phyloP scores from a whole-genome alignment of 768 basidiomycete species.

The Botryobasidium botryosum region DNA sequence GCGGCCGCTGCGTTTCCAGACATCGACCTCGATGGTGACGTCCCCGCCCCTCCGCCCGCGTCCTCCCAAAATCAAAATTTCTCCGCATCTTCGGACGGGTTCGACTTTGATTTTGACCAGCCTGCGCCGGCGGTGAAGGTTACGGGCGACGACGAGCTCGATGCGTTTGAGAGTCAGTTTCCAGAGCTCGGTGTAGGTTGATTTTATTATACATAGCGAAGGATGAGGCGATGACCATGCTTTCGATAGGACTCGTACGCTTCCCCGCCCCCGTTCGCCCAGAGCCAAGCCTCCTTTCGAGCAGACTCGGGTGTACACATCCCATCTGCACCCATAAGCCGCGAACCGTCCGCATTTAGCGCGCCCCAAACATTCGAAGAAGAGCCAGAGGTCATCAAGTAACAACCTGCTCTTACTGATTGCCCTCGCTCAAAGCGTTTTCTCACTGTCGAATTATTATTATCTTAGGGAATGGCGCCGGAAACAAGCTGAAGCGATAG shows the following conservation, averaged over 20 bases:
- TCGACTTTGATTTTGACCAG: slow-evolving; percentile 40
- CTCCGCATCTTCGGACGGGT: slow-evolving; percentile 13
- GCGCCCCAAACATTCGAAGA: no score
- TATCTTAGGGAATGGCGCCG: slow-evolving; percentile 67
- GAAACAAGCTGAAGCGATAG: slow-evolving; percentile 71
- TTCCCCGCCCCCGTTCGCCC: slow-evolving; percentile 10
- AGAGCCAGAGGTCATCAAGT: slow-evolving; percentile 80
- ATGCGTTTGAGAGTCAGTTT: slow-evolving; percentile 73
- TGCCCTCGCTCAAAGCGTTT: not conserved
- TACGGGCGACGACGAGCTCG: slow-evolving; percentile 72
- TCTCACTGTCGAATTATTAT: not conserved
- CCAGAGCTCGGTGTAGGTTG: slow-evolving; percentile 38
- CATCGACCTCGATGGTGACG: slow-evolving; percentile 12
- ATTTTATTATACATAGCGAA: not conserved
- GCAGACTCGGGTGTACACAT: slow-evolving; percentile 7
- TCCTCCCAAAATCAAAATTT: not conserved
- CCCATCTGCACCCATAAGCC: slow-evolving; percentile 46
- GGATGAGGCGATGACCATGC: not conserved
- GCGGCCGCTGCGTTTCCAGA: slow-evolving; percentile 16
- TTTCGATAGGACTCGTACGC: not conserved
- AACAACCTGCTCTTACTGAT: not conserved
- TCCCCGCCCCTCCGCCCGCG: slow-evolving; percentile 1
- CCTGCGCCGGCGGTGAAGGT: slow-evolving; percentile 38
- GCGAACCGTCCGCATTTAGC: no score
- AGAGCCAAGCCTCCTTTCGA: slow-evolving; percentile 17